phyloP scores from a whole-genome alignment of 768 basidiomycete species.

The Daedaleopsis sinensis region DNA sequence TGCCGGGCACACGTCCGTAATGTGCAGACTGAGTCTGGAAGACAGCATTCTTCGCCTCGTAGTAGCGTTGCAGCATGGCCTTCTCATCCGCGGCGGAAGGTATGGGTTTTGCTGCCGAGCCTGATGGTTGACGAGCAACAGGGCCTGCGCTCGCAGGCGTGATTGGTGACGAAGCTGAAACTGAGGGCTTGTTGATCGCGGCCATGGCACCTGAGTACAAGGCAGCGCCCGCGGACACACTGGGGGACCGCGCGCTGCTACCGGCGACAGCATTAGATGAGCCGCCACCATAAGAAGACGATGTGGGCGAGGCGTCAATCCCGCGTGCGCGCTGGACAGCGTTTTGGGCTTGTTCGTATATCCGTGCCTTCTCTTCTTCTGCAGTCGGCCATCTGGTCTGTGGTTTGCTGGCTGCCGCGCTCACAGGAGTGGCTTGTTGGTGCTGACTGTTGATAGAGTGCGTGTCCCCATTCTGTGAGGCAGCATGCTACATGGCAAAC shows the following conservation, averaged over 20 bases:
- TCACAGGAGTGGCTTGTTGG: background rate
- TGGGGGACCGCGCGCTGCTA: constrained; percentile 18
- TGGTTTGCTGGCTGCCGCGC: constrained; percentile 22
- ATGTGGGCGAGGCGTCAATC: constrained; percentile 18
- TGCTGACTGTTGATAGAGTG: background rate
- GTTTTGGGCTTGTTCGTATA: constrained; percentile 70
- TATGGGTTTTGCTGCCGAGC: background rate
- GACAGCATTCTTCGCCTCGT: constrained; percentile 73
- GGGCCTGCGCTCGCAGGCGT: background rate
- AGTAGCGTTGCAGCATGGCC: constrained; percentile 64
- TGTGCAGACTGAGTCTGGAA: constrained; percentile 51
- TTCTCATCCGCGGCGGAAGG: constrained; percentile 76
- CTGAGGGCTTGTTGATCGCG: constrained; percentile 32
- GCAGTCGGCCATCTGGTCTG: constrained; percentile 60
- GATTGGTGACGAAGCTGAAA: background rate
- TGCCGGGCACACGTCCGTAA: constrained; percentile 19
- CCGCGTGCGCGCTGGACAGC: constrained; percentile 65
- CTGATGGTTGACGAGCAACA: constrained; percentile 23
- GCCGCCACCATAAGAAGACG: background rate
- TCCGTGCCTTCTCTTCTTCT: constrained; percentile 73
- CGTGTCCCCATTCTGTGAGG: background rate
- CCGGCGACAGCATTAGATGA: constrained; percentile 16
- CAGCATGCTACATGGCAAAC: background rate
- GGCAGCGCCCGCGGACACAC: constrained; percentile 44
- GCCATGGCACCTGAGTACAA: constrained; percentile 51